phyloP scores from a whole-genome alignment of 169 alveolate species.

The Amoebophrya sp. region DNA sequence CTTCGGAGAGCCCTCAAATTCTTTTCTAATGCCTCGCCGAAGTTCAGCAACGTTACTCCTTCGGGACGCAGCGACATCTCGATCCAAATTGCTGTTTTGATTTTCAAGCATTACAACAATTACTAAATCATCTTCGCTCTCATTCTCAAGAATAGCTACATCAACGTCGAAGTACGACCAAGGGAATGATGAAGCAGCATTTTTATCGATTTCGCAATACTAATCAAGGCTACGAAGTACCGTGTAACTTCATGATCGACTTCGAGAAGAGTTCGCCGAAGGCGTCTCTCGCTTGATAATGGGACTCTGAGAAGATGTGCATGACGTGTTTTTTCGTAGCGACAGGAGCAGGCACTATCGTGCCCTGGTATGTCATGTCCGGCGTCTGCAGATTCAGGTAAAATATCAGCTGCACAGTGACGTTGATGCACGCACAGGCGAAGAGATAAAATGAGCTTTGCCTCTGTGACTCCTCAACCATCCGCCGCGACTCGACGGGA shows the following conservation, averaged over 20 bases:
- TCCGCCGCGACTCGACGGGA: background rate
- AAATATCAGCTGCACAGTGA: background rate
- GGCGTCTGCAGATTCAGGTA: slow-evolving; percentile 12
- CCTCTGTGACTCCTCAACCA: background rate
- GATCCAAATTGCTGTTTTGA: background rate
- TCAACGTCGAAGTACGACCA: no score
- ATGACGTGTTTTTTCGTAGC: background rate
- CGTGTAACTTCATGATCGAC: background rate
- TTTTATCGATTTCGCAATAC: background rate
- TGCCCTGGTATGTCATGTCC: background rate
- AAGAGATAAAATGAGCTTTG: background rate
- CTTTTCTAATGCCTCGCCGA: background rate
- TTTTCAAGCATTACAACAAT: background rate
- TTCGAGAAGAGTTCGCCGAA: background rate
- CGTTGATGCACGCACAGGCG: slow-evolving; percentile 19
- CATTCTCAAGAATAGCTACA: no score
- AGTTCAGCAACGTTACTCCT: background rate
- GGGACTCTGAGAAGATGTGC: background rate
- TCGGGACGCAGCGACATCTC: background rate
- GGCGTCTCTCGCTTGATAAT: background rate
- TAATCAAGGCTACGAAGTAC: background rate
- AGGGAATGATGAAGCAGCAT: no score
- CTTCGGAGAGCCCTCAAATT: background rate
- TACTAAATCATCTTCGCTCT: no score
- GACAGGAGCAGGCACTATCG: background rate